Evolutionary conservation across 257 asterid genomes (phyloP).

Genomic region (Solanum infundibuliforme): DNA sequence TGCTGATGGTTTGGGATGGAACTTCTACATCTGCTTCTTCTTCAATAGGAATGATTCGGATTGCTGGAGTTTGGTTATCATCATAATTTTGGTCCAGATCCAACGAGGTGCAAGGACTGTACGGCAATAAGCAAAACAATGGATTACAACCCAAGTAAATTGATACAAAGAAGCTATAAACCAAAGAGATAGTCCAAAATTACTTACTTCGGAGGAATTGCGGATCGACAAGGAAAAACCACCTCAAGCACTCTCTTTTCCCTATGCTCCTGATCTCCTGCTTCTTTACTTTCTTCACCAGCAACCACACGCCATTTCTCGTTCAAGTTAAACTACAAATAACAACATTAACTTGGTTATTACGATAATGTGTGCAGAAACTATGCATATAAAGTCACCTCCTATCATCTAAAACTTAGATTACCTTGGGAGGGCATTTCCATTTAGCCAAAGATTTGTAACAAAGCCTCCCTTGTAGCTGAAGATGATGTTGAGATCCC

Average conservation of each 20-base stretch:
- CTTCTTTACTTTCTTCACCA: slow-evolving; percentile 47
- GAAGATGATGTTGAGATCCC: background rate
- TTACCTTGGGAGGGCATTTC: slow-evolving; percentile 20
- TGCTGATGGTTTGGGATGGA: background rate
- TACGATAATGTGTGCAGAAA: background rate
- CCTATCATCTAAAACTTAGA: background rate
- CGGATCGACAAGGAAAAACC: slow-evolving; percentile 15
- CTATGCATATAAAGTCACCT: background rate
- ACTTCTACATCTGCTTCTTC: slow-evolving; percentile 9
- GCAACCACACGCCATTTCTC: slow-evolving; percentile 26
- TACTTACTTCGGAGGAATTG: slow-evolving; percentile 30
- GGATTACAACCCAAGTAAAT: slow-evolving; percentile 6
- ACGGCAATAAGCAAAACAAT: slow-evolving; percentile 2
- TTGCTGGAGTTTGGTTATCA: slow-evolving; percentile 15
- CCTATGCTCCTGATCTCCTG: slow-evolving; percentile 13
- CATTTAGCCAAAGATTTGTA: slow-evolving; percentile 10
- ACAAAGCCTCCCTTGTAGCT: background rate
- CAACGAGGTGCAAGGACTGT: slow-evolving; percentile 15
- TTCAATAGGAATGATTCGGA: slow-evolving; percentile 32
- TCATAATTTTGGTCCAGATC: slow-evolving; percentile 10
- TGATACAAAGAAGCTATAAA: background rate
- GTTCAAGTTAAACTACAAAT: slow-evolving; percentile 21
- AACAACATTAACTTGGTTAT: background rate
- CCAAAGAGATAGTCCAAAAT: background rate
- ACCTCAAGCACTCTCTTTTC: slow-evolving; percentile 14